Base-by-base conservation (phyloP, 1,284 basidiomycete genomes). In the Coniophora puteana region DNA sequence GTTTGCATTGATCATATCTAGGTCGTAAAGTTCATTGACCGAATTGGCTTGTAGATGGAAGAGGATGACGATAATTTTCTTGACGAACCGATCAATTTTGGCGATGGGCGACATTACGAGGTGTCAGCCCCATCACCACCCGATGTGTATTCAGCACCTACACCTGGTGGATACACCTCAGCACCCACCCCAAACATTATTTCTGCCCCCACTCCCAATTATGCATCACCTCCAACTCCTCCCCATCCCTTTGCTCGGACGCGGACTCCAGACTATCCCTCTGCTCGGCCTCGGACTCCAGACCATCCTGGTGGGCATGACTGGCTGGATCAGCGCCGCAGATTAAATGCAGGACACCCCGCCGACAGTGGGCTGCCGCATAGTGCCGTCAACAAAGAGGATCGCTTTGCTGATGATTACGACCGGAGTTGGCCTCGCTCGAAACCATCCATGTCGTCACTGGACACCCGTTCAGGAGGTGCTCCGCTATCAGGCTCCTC, bases 61-160 rank as follows among this genome's bases (percentile, higher is more conserved):
- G 91, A 92, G 61, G 93, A 95, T 49, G 89, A 93, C 44, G 89
- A 92, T 54, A 89, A 91, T 53, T 93, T 92, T 53, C 65, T 95
- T 26, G 87, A 81, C 52, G 89, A 85, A 29, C 85, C 93, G 28
- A 89, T 96, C 53, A 92, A 96, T 60, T 96, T 96, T 58, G 92
- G 81, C 5, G 93, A 96, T 58, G 92, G 92, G 5, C 79, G 83
- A 34, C 87, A 90, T 58, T 93, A 93, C 67, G 89, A 83, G 51
- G 73, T 93, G 44, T 77, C 83, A 47, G 62, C 78, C 6, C 57
- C 69, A 44, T 77, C 83, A 47, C 62, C 78, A 7, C 57, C 69
- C 24, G 68, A 74, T 13, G 62, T 62, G 45, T 51, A 52, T 29
- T 51, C 55, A 29, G 46, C 55, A 22, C 40, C 54, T 16, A 36